phyloP scores from a whole-genome alignment of 2,329 filamentous ascomycete genomes.

The Xylariomycetidae sp. region DNA sequence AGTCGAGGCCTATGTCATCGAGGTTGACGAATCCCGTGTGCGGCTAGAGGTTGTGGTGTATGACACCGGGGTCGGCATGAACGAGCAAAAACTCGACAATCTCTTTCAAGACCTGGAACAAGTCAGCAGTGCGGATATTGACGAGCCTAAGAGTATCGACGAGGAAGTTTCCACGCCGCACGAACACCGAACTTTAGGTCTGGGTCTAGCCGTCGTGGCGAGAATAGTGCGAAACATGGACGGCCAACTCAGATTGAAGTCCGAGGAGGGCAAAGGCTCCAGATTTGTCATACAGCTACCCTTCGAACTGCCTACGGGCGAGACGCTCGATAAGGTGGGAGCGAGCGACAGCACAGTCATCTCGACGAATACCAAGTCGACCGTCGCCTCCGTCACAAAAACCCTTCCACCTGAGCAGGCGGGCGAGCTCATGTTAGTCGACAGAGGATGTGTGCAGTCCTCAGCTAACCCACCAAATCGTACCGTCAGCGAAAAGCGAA shows the following conservation, averaged over 20 bases:
- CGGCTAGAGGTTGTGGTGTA: constrained; percentile 70
- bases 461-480: constrained; percentile 14
- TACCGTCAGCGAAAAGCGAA: constrained; percentile 22
- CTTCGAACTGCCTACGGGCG: constrained; percentile 58
- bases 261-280: constrained; percentile 76
- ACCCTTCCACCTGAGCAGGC: constrained; percentile 27
- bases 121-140: constrained; percentile 44
- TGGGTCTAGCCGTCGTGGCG: constrained; percentile 85
- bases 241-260: constrained; percentile 79
- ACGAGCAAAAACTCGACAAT: constrained; percentile 41
- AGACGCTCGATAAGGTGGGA: constrained; percentile 23
- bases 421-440: constrained; percentile 60
- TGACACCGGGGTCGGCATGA: constrained; percentile 75
- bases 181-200: constrained; percentile 55
- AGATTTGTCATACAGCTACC: constrained; percentile 76
- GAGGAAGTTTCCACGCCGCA: constrained; percentile 25
- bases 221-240: constrained; percentile 87
- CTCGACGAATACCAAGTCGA: constrained; percentile 18
- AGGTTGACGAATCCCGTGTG: constrained; percentile 47
- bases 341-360: constrained; percentile 10
- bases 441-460: constrained; percentile 32
- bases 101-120: constrained; percentile 57
- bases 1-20: constrained; percentile 63
- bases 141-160: constrained; percentile 21
- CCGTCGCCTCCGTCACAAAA: constrained; percentile 27